These are phyloP conservation scores for Tilletia setariae DNA, from an alignment of 1,284 basidiomycete species.

Conservation along the genomic window DNA sequence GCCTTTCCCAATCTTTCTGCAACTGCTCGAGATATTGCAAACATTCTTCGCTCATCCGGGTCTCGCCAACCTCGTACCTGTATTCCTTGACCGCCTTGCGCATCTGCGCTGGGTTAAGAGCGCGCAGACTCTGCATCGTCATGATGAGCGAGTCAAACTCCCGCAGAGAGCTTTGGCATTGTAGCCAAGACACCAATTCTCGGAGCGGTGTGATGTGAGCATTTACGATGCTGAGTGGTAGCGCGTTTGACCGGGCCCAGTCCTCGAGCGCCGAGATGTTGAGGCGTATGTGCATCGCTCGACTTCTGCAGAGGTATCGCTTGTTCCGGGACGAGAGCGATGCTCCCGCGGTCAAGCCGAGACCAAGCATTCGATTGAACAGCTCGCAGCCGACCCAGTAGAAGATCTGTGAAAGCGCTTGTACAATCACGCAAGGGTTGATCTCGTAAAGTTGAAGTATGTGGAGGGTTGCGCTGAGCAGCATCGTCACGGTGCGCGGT, in stretches of 20 bases:
- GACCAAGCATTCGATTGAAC: slow-evolving; percentile 84
- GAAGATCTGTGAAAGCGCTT: slow-evolving; percentile 91
- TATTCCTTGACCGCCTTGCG: slow-evolving; percentile 88
- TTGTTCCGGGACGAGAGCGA: slow-evolving; percentile 57
- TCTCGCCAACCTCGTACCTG: slow-evolving; percentile 88
- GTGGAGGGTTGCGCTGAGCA: slow-evolving; percentile 82
- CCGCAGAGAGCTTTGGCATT: slow-evolving; percentile 61
- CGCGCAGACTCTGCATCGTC: slow-evolving; percentile 80
- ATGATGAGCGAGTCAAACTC: slow-evolving; percentile 83
- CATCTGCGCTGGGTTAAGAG: slow-evolving; percentile 92
- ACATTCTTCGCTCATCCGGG: slow-evolving; percentile 89
- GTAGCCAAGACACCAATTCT: slow-evolving; percentile 82
- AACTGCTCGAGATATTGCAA: slow-evolving; percentile 86
- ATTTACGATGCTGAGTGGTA: slow-evolving; percentile 73
- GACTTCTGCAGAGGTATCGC: slow-evolving; percentile 85
- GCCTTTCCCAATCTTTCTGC: slow-evolving; percentile 89
- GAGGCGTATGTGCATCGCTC: slow-evolving; percentile 84
- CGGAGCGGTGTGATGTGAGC: slow-evolving; percentile 76
- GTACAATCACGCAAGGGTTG: slow-evolving; percentile 82
- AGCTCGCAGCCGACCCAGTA: slow-evolving; percentile 81
- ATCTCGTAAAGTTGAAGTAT: slow-evolving; percentile 81
- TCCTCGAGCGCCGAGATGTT: slow-evolving; percentile 84
- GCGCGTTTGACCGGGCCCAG: slow-evolving; percentile 77
- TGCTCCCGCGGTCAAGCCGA: slow-evolving; percentile 30
- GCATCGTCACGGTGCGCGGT: slow-evolving; percentile 70